Evolutionary conservation across 192 early-diverging fungal genomes (phyloP).

Genomic region (Chytriomyces sp.): DNA sequence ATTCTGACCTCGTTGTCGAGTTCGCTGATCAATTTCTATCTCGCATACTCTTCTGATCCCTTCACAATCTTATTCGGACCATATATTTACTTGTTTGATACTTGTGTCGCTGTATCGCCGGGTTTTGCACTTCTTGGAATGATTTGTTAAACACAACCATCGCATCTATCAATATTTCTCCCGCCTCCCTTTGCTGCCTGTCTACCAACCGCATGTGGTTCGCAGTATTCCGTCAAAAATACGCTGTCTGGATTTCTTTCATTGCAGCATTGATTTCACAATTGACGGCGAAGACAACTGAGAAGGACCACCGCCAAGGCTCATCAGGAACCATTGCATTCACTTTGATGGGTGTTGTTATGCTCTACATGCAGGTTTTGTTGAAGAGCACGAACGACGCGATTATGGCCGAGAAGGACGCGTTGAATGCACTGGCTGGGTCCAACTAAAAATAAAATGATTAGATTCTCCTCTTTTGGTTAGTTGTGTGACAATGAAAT

Average conservation of each 20-base stretch:
- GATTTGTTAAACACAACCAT: too few species aligned
- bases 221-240: constrained; percentile 20
- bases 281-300: constrained; percentile 14
- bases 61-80: not conserved
- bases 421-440: too few species aligned
- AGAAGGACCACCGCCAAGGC: constrained; percentile 17
- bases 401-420: constrained; percentile 15
- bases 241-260: constrained; percentile 21
- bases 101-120: too few species aligned
- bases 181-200: not conserved
- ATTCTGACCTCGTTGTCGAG: not conserved
- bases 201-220: not conserved
- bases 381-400: constrained; percentile 17
- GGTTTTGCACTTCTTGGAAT: too few species aligned
- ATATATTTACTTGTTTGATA: too few species aligned
- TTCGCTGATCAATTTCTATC: not conserved
- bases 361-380: constrained; percentile 18
- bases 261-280: constrained; percentile 12
- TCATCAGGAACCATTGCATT: constrained; percentile 24
- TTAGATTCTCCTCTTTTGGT: too few species aligned
- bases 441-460: too few species aligned
- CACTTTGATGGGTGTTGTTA: constrained; percentile 22
- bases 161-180: too few species aligned
- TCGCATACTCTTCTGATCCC: not conserved
- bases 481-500: too few species aligned